phyloP scores from a whole-genome alignment of 2,329 filamentous ascomycete species.

The Colletotrichum noveboracense region DNA sequence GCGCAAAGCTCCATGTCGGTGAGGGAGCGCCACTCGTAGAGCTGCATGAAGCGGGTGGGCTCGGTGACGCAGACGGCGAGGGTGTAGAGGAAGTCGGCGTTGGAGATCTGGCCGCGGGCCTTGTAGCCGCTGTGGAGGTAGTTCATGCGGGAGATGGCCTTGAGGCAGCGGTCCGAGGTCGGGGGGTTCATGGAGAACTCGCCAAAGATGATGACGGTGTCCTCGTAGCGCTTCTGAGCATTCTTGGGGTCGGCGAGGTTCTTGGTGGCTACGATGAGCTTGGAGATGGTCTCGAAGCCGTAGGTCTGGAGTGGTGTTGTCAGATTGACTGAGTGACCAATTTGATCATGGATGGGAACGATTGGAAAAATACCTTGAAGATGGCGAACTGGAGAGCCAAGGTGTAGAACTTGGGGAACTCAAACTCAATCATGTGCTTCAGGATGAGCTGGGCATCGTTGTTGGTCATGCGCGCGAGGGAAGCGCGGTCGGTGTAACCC shows the following conservation, averaged over 20 bases:
- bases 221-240: slow-evolving; percentile 46
- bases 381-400: slow-evolving; percentile 43
- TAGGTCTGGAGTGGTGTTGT: slow-evolving; percentile 37
- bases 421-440: slow-evolving; percentile 33
- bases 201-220: slow-evolving; percentile 41
- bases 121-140: slow-evolving; percentile 42
- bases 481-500: slow-evolving; percentile 37
- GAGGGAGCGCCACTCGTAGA: slow-evolving; percentile 73
- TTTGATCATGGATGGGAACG: too few relatives aligned
- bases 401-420: slow-evolving; percentile 44
- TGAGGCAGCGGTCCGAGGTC: slow-evolving; percentile 36
- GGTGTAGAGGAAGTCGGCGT: slow-evolving; percentile 44
- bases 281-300: slow-evolving; percentile 40
- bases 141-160: slow-evolving; percentile 44
- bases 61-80: slow-evolving; percentile 67
- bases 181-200: slow-evolving; percentile 42
- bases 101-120: slow-evolving; percentile 38
- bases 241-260: slow-evolving; percentile 35
- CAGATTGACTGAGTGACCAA: neutral
- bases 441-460: slow-evolving; percentile 51
- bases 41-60: slow-evolving; percentile 65
- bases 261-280: slow-evolving; percentile 39
- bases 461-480: slow-evolving; percentile 44
- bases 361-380: slow-evolving; percentile 36
- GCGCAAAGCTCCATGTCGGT: slow-evolving; percentile 73